Conservation (phyloP, 1,284 basidiomycete genomes). For the Ceratobasidium theobromae region DNA sequence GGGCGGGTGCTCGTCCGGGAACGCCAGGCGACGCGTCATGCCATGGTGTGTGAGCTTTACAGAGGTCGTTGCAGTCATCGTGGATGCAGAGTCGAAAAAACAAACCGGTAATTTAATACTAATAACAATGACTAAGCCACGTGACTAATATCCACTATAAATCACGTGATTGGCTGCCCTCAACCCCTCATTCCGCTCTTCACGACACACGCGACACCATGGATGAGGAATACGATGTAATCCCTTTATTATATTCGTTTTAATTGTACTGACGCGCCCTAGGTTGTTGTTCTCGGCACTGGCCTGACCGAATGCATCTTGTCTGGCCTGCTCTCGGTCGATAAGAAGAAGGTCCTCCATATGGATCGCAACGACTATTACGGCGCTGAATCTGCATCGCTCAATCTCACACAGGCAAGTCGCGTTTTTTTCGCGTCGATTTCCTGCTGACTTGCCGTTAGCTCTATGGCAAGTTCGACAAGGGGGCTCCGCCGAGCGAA, state of each 20-base stretch:
- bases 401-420: constrained; percentile 93
- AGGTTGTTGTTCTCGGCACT: constrained; percentile 95
- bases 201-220: constrained; percentile 46
- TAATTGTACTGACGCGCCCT: constrained; percentile 34
- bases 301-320: constrained; percentile 98
- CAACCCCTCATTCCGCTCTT: background rate
- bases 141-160: constrained; percentile 24
- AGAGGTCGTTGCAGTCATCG: constrained; percentile 9
- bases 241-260: constrained; percentile 37
- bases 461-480: constrained; percentile 96
- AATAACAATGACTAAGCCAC: constrained; percentile 3
- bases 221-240: constrained; percentile 89
- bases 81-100: background rate
- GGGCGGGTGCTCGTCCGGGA: constrained; percentile 22
- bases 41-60: constrained; percentile 15
- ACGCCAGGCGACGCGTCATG: constrained; percentile 16
- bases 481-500: constrained; percentile 68
- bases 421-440: constrained; percentile 31
- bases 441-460: constrained; percentile 43
- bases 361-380: constrained; percentile 99
- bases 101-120: background rate
- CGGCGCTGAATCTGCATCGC: constrained; percentile 94
- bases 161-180: constrained; percentile 25
- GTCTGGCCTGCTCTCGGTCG: constrained; percentile 93
- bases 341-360: constrained; percentile 99